Evolutionary conservation across 805 yeast species (phyloP), one percentile per base, ranked within the genome.

Genomic region (Torulaspora quercuum): DNA sequence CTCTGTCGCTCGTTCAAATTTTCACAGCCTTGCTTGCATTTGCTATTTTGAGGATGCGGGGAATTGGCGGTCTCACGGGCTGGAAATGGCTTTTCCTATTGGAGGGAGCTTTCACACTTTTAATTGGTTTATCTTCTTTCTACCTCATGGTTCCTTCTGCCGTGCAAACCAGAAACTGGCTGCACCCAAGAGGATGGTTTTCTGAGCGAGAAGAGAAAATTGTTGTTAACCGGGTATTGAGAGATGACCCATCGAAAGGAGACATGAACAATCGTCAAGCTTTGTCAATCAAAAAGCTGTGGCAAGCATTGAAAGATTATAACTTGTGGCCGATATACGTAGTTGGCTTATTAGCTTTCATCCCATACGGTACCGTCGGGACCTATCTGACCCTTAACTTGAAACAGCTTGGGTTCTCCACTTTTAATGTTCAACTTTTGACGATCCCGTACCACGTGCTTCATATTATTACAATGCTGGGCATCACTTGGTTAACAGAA

Each of bases 61-160:
- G 78, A 9, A 38, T 49, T 1, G 45, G 48, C 6, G 74, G 76
- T 3, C 51, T 63, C 50, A 60, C 57, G 4, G 82, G 82, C 18
- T 81, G 88, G 88, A 63, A 72, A 41, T 82, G 82, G 80, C 62
- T 80, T 16, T 80, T 81, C 46, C 51, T 81, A 13, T 65, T 82
- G 25, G 84, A 80, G 52, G 88, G 88, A 2, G 35, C 70, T 3
- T 49, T 77, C 27, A 79, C 87, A 1, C 53, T 78, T 8, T 20
- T 57, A 3, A 68, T 81, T 44, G 87, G 87, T 0, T 14, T 75
- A n/a, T 26, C 51, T 0, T 55, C 72, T 0, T 71, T 61, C 37
- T 68, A 65, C 40, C 36, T 65, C 24, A 75, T 79, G 80, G 79
- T 76, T 2, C 70, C 82, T 1, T 69, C 75, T 4, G 76, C 72